Evolutionary conservation across 2,329 filamentous ascomycete genomes (phyloP).

Genomic region (Trichophyton rubrum): DNA sequence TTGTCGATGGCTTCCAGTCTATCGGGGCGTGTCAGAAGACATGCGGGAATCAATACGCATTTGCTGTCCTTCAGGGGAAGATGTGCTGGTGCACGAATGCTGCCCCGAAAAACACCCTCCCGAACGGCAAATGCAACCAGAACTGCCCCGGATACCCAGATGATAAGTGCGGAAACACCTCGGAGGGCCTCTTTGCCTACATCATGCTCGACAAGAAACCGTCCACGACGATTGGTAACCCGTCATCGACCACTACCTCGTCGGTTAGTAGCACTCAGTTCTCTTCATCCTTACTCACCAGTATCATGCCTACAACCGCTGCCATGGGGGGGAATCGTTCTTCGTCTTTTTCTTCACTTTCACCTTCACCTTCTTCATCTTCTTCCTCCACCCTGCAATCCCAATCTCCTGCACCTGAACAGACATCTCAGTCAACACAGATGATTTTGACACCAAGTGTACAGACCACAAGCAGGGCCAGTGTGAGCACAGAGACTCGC

Average conservation of each 20-base stretch:
- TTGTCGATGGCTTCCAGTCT: slow-evolving; percentile 31
- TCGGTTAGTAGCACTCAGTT: slow-evolving; percentile 12
- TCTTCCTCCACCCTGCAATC: neutral
- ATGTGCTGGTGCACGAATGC: slow-evolving; percentile 40
- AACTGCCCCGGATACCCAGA: slow-evolving; percentile 36
- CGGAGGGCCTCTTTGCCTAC: slow-evolving; percentile 33
- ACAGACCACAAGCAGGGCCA: slow-evolving; percentile 2
- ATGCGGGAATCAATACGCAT: slow-evolving; percentile 33
- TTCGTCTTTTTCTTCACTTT: too few relatives aligned
- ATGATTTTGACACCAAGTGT: slow-evolving; percentile 6
- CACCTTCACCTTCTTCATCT: neutral
- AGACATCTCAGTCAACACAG: neutral
- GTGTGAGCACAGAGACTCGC: slow-evolving; percentile 2
- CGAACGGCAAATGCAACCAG: slow-evolving; percentile 26
- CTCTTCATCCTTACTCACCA: slow-evolving; percentile 1
- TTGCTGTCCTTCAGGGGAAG: slow-evolving; percentile 35
- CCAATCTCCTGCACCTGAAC: neutral
- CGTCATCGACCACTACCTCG: slow-evolving; percentile 11
- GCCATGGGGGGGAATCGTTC: too few relatives aligned
- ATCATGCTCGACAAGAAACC: slow-evolving; percentile 25
- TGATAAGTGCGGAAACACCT: slow-evolving; percentile 34
- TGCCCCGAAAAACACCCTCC: slow-evolving; percentile 27
- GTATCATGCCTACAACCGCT: neutral
- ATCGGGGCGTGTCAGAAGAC: slow-evolving; percentile 32
- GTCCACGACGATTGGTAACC: slow-evolving; percentile 17